Evolutionary conservation across 2,329 filamentous ascomycete species (phyloP).

Genomic region (Malbranchea cinnamomea): DNA sequence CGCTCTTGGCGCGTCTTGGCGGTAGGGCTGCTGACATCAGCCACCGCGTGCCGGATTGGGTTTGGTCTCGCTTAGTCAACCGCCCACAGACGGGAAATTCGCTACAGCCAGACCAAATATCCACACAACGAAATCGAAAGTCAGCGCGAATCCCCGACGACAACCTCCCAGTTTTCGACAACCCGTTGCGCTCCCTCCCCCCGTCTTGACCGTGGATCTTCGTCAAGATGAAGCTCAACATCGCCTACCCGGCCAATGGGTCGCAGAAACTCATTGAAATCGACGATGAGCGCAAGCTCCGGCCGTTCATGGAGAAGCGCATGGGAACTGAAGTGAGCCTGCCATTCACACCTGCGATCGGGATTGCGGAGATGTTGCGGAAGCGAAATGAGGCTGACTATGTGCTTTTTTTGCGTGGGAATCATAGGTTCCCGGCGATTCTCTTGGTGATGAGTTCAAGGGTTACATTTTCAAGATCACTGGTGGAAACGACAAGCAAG

Average conservation of each 20-base stretch:
- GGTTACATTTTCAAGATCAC: slow-evolving; percentile 99
- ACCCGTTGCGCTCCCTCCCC: slow-evolving; percentile 28
- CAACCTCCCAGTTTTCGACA: slow-evolving; percentile 25
- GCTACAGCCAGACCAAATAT: slow-evolving; percentile 28
- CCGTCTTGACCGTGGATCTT: slow-evolving; percentile 34
- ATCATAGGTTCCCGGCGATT: slow-evolving; percentile 70
- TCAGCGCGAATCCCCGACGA: slow-evolving; percentile 11
- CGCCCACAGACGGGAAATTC: slow-evolving; percentile 22
- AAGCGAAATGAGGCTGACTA: slow-evolving; percentile 18
- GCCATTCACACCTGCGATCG: slow-evolving; percentile 6
- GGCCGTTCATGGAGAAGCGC: slow-evolving; percentile 97
- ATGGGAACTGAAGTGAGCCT: slow-evolving; percentile 44
- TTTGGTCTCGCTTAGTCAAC: slow-evolving; percentile 22
- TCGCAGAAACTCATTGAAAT: slow-evolving; percentile 98
- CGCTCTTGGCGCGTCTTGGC: neutral
- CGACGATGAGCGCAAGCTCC: slow-evolving; percentile 98
- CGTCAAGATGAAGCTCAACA: slow-evolving; percentile 62
- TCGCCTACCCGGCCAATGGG: slow-evolving; percentile 94
- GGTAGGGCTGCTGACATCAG: slow-evolving; percentile 14
- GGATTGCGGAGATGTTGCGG: slow-evolving; percentile 8
- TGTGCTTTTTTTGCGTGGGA: slow-evolving; percentile 12
- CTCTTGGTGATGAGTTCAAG: slow-evolving; percentile 98
- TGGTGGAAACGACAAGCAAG: slow-evolving; percentile 99
- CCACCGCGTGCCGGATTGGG: slow-evolving; percentile 10
- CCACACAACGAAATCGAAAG: slow-evolving; percentile 14